Base-by-base conservation (phyloP, 164 flowering plant species). In the Nymphaea colorata region DNA sequence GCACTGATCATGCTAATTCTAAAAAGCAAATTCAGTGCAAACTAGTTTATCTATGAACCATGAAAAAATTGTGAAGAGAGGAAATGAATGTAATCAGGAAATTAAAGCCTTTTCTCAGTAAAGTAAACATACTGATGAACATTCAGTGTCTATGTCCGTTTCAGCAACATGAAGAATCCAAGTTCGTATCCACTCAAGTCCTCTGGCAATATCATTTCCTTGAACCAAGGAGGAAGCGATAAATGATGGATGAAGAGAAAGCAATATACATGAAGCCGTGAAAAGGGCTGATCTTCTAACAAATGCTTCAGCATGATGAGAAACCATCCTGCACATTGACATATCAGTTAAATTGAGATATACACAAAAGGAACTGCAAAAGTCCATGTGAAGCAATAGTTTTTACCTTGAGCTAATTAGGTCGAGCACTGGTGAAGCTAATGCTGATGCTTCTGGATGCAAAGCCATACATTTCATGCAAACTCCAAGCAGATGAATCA, bases 381-480 rank as follows among this genome's bases (percentile, higher is more conserved):
- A 47, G 0, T 4, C 2, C 55, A 47, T 47, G 55, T 12, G 5
- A 8, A 3, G 64, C n/a, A n/a, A n/a, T 6, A 61, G 16, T n/a
- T 6, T n/a, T 36, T 85, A 94, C 99, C 96, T 91, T 67, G 87
- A 79, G 73, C 88, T 84, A 68, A 94, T 73, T 90, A 94, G 79
- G 76, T 91, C 96, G 67, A 94, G 79, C 69, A 94, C 86, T 18
- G 88, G 78, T 47, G 87, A 76, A 72, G 92, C 96, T 78, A 94
- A 76, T 57, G 86, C 88, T 64, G 95, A 84, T 68, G 98, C 98
- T 77, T 94, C 99, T 3, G 99, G 98, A 80, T 94, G 98, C 96
- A 94, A 75, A 70, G 93, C 83, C 71, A 87, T 80, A 76, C 93
- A 90, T 79, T 83, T 91, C 79, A 94, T 94, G 72, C 98, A 90